phyloP scores from a whole-genome alignment of 1,284 basidiomycete genomes.

The Cutaneotrichosporon dermatis region DNA sequence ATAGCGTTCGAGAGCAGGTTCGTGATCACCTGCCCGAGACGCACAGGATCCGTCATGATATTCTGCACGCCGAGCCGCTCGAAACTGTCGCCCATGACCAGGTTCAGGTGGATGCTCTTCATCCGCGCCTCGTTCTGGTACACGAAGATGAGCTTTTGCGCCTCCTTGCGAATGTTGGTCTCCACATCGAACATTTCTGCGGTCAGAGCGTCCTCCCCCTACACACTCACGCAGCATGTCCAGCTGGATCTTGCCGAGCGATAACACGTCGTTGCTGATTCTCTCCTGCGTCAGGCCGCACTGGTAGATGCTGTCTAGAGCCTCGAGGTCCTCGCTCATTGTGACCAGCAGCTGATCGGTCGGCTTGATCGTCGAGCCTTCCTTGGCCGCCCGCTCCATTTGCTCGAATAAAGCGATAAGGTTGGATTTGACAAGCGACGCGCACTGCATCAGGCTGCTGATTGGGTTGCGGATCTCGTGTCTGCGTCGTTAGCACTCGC shows the following conservation, averaged over 20 bases:
- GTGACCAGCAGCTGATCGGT: slow-evolving; percentile 16
- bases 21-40: slow-evolving; percentile 29
- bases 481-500: not conserved
- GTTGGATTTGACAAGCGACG: slow-evolving; percentile 43
- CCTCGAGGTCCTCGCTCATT: slow-evolving; percentile 20
- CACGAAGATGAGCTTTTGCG: slow-evolving; percentile 31
- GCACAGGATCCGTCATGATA: slow-evolving; percentile 28
- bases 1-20: slow-evolving; percentile 32
- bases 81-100: slow-evolving; percentile 7
- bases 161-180: slow-evolving; percentile 29
- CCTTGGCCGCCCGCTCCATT: slow-evolving; percentile 13
- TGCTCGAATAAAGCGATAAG: slow-evolving; percentile 37
- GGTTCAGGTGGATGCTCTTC: slow-evolving; percentile 28
- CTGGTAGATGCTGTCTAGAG: slow-evolving; percentile 24
- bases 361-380: slow-evolving; percentile 3
- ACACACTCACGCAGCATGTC: slow-evolving; percentile 13
- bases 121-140: slow-evolving; percentile 43
- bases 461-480: slow-evolving; percentile 40
- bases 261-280: slow-evolving; percentile 47
- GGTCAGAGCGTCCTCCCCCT: not conserved
- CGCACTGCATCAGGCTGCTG: slow-evolving; percentile 30
- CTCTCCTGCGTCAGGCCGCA: slow-evolving; percentile 44
- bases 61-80: slow-evolving; percentile 6
- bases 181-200: slow-evolving; percentile 28
- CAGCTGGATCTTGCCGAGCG: slow-evolving; percentile 45